phyloP scores from a whole-genome alignment of 345 rosid species.

The Orychophragmus violaceus region DNA sequence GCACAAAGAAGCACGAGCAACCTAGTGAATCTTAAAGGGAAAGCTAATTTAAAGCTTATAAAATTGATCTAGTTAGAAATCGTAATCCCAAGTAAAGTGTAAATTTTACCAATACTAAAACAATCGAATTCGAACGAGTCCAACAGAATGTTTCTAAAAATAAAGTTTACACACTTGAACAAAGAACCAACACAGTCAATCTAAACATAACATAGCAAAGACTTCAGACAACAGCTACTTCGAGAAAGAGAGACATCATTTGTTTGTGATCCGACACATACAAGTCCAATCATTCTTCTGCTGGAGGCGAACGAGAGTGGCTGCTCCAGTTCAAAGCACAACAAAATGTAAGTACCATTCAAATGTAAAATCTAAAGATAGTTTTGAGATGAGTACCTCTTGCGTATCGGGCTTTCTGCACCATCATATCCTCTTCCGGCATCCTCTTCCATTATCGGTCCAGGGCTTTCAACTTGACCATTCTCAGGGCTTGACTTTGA shows the following conservation, averaged over 20 bases:
- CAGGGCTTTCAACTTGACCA: slow-evolving; percentile 57
- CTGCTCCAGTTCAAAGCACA: neutral
- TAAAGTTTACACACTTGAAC: too few species aligned
- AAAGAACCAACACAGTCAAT: too few species aligned
- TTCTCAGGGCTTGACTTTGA: slow-evolving; percentile 31
- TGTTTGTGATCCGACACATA: neutral
- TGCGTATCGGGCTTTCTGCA: slow-evolving; percentile 15
- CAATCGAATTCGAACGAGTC: too few species aligned
- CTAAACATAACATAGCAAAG: too few species aligned
- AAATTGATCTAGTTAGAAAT: too few species aligned
- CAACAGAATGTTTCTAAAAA: too few species aligned
- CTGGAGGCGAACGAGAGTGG: slow-evolving; percentile 15
- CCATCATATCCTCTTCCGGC: slow-evolving; percentile 5
- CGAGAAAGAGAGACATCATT: neutral
- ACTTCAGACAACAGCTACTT: too few species aligned
- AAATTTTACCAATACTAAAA: too few species aligned
- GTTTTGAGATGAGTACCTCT: slow-evolving; percentile 26
- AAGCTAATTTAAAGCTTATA: too few species aligned
- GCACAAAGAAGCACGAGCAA: too few species aligned
- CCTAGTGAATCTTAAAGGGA: too few species aligned
- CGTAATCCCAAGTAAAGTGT: too few species aligned
- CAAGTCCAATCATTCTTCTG: slow-evolving; percentile 10
- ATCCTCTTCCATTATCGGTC: neutral
- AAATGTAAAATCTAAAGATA: neutral
- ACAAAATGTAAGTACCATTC: neutral